Evolutionary conservation across 169 alveolate genomes (phyloP), one percentile per base, ranked within the genome.

Genomic region (Amoebophrya sp.): DNA sequence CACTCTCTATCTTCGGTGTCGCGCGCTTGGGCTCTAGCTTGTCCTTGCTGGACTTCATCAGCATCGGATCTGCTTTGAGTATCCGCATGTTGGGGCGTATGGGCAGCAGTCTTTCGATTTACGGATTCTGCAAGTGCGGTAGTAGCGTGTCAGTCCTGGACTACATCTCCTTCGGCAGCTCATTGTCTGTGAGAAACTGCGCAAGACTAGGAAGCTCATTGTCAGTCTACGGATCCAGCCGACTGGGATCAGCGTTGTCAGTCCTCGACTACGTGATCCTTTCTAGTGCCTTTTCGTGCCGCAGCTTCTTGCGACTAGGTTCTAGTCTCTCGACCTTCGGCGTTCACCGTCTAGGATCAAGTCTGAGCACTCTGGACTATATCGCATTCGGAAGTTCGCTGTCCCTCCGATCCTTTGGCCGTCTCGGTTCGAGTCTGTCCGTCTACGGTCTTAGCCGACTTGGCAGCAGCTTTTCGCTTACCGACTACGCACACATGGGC

Each of bases 1-100:
- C 65, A 6, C 6, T 47, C 29, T 12, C 29, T 18, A 33, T 40
- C 41, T 92, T 39, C 55, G 93, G 94, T 0, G 29, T 93, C 77
- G 41, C 91, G 10, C 1, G 93, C 0, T 40, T 41, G 6, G 94
- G 92, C 24, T 24, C 38, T 26, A 2, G 36, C n/a, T 41, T n/a
- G 36, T 36, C 41, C 38, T 78, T 54, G 92, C 89, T 40, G 91
- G 94, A 93, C 78, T 34, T 23, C 89, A 41, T 90, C 14, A 47
- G 78, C 55, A n/a, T 90, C 26, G 94, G 94, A 41, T 26, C 54
- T 34, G 3, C 76, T 12, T 78, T 47, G 40, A 41, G 38, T 12
- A 41, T 40, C 3, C 89, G 77, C 3, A 39, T 83, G 39, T 41
- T 24, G 90, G 40, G 41, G 12, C 41, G 40, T 2, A 33, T 76